Conservation (phyloP, 164 flowering plant species). For the Platanus orientalis region DNA sequence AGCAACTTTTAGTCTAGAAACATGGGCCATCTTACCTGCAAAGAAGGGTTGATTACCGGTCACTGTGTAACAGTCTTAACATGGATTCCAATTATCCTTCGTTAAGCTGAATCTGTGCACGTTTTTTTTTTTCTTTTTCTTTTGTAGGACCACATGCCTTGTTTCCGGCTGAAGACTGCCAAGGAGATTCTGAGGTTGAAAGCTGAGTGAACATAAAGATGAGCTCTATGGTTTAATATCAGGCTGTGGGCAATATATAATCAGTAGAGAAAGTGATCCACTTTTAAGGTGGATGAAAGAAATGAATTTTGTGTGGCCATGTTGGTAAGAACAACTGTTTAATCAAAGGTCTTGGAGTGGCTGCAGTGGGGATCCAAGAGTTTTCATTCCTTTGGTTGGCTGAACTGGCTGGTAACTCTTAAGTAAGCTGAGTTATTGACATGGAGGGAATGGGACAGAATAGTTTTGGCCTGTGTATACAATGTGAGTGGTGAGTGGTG, state of each 20-base stretch:
- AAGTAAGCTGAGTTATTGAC: background rate
- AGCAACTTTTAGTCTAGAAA: too few relatives aligned
- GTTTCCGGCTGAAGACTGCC: conserved; percentile 76
- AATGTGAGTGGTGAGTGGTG: too few relatives aligned
- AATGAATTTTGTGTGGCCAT: background rate
- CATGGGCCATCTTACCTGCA: too few relatives aligned
- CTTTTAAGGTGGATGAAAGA: background rate
- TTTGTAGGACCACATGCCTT: conserved; percentile 82
- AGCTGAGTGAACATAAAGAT: conserved; percentile 52
- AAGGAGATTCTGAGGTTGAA: conserved; percentile 74
- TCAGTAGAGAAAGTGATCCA: background rate
- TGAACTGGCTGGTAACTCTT: background rate
- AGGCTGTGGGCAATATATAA: background rate
- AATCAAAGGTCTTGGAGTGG: background rate
- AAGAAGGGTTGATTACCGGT: too few relatives aligned
- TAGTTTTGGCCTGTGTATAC: background rate
- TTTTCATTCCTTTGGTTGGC: background rate
- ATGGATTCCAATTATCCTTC: too few relatives aligned
- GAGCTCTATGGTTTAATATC: background rate
- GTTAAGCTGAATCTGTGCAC: too few relatives aligned
- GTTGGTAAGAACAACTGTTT: background rate
- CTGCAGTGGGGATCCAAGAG: background rate
- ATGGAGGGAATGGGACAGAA: background rate
- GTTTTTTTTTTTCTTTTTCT: background rate
- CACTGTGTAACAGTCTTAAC: too few relatives aligned